phyloP scores from a whole-genome alignment of 805 yeast species.

The Teunomyces kruisii region DNA sequence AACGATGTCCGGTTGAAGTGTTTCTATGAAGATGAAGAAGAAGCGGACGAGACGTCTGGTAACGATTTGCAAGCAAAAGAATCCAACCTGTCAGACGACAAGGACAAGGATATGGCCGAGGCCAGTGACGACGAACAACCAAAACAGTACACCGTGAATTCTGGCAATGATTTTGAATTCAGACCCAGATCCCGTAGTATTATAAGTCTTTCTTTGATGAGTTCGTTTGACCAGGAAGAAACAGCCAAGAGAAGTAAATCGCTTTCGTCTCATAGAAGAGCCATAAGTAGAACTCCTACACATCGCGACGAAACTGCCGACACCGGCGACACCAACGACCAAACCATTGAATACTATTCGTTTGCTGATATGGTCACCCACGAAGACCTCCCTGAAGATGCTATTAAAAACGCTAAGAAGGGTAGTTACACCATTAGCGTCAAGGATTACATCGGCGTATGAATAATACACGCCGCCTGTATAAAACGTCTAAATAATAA shows the following conservation, averaged over 20 bases:
- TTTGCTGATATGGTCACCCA: slow-evolving; percentile 29
- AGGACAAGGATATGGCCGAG: neutral
- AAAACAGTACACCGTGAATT: neutral
- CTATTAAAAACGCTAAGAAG: slow-evolving; percentile 2
- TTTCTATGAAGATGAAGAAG: slow-evolving; percentile 14
- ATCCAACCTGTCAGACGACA: slow-evolving; percentile 3
- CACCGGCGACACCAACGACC: slow-evolving; percentile 6
- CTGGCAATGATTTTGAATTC: slow-evolving; percentile 2
- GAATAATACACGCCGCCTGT: neutral
- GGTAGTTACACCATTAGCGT: slow-evolving; percentile 19
- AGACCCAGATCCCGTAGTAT: slow-evolving; percentile 22
- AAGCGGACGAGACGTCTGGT: neutral
- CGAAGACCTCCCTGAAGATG: slow-evolving; percentile 12
- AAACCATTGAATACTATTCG: slow-evolving; percentile 31
- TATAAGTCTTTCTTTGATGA: slow-evolving; percentile 20
- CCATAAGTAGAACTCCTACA: neutral
- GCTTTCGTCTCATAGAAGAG: slow-evolving; percentile 1
- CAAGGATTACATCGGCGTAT: slow-evolving; percentile 23
- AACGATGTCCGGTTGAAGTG: slow-evolving; percentile 25
- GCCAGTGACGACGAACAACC: slow-evolving; percentile 3
- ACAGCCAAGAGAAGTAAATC: slow-evolving; percentile 4
- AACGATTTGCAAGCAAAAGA: neutral
- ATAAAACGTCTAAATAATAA: neutral
- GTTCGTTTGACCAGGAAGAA: slow-evolving; percentile 14
- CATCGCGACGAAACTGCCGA: neutral